Conservation (phyloP, 1,139 yeast genomes). For the Martiniozyma asiatica region DNA sequence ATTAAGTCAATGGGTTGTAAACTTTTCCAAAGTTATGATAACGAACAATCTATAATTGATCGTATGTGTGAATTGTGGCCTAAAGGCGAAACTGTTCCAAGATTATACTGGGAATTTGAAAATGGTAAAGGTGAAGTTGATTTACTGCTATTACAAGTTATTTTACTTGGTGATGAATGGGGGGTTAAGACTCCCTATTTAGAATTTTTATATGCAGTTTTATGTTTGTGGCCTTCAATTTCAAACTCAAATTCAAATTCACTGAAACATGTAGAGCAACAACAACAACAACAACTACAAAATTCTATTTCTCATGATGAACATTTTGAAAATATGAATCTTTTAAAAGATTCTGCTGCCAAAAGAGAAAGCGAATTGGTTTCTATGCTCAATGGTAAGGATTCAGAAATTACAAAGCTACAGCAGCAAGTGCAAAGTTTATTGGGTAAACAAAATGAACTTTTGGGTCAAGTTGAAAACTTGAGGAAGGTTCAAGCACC, state of each 20-base stretch:
- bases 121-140: constrained; percentile 52
- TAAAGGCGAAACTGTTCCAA: constrained; percentile 31
- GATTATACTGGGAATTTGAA: constrained; percentile 48
- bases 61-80: constrained; percentile 42
- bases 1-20: constrained; percentile 73
- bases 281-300: not conserved
- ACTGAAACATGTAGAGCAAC: constrained; percentile 7
- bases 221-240: constrained; percentile 24
- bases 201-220: constrained; percentile 72
- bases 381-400: too few relatives aligned
- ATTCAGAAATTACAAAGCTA: too few relatives aligned
- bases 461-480: too few relatives aligned
- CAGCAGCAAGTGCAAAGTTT: too few relatives aligned
- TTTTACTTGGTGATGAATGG: constrained; percentile 73
- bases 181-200: constrained; percentile 80
- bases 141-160: constrained; percentile 70
- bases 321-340: too few relatives aligned
- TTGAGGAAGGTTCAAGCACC: not conserved
- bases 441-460: too few relatives aligned
- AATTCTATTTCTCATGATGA: too few relatives aligned
- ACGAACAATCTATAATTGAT: constrained; percentile 44
- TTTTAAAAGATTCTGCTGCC: too few relatives aligned
- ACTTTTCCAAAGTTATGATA: constrained; percentile 52
- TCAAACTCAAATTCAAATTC: constrained; percentile 1
- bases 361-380: too few relatives aligned